Conservation (phyloP, 768 basidiomycete genomes). For the Amanita fuliginea region DNA sequence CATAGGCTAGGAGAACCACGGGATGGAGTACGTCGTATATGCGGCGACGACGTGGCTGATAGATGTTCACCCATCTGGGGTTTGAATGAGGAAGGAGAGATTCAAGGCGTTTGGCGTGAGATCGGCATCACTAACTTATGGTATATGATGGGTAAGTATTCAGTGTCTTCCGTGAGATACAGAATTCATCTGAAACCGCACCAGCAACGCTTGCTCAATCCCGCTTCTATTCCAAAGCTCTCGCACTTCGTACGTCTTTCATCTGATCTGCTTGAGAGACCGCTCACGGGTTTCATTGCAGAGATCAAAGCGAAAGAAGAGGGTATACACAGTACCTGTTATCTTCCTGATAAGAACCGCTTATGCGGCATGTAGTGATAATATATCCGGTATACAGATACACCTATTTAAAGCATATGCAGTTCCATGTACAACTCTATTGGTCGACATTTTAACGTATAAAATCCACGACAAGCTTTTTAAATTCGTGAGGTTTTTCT, state of each 20-base stretch:
- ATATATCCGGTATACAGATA: no score
- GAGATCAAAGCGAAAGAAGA: slow-evolving; percentile 7
- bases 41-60: slow-evolving; percentile 29
- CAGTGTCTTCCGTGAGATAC: neutral
- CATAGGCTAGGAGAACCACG: no score
- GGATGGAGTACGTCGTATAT: slow-evolving; percentile 5
- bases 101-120: slow-evolving; percentile 38
- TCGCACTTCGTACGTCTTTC: slow-evolving; percentile 3
- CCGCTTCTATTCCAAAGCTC: slow-evolving; percentile 5
- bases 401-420: neutral
- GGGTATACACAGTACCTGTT: neutral
- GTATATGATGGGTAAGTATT: slow-evolving; percentile 41
- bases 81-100: slow-evolving; percentile 50
- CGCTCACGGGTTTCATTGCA: neutral
- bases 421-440: neutral
- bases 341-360: neutral
- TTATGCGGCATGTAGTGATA: no score
- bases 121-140: slow-evolving; percentile 40
- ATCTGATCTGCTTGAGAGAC: neutral
- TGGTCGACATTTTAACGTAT: neutral
- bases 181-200: neutral
- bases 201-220: neutral
- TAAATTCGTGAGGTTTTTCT: slow-evolving; percentile 61
- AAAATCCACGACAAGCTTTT: slow-evolving; percentile 23
- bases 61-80: slow-evolving; percentile 48